Evolutionary conservation across 805 yeast genomes (phyloP), one percentile per base, ranked within the genome.

Genomic region (Phaffomyces thermotolerans): DNA sequence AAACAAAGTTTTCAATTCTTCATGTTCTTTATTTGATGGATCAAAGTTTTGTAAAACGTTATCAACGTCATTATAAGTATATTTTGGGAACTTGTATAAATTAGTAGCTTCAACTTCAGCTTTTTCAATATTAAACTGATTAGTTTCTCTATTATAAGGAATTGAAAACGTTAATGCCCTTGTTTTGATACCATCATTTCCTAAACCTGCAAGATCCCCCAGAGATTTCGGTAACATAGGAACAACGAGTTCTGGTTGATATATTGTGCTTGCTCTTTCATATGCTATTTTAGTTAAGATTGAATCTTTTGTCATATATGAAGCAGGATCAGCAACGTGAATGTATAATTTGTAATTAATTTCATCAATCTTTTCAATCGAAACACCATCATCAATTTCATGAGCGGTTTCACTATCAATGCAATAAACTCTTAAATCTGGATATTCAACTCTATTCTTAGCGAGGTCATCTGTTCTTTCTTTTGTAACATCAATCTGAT

Each of bases 371-470:
- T 47, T 49, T 36, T 66, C 67, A 17, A 91, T 67, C 1, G 96
- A 78, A 24, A 91, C 71, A 38, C 97, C 99, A 63, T 91, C 99
- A 62, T 91, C 99, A 46, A 93, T 84, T 61, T 93, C 98, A 52
- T 83, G 82, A 0, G 98, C 95, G 35, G 71, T 72, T 4, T 68
- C 76, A 3, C 82, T 72, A 63, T 93, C 99, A 46, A 91, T 87
- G 63, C 97, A 89, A 59, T 79, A 91, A 2, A 89, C 79, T 0
- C 76, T 72, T 12, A 73, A 55, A 37, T 70, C 63, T 0, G 63
- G 62, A 50, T 71, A 75, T 24, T 69, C 69, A n/a, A 51, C 50
- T 51, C 83, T 64, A 20, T 58, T 38, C 3, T 42, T 40, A 0
- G 59, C 52, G 3, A 52, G 39, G 34, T 58, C 57, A 14, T 27